These are phyloP conservation scores for Pelargonium cotyledonis DNA, from an alignment of 441 rosid genomes.

Conservation along the genomic window DNA sequence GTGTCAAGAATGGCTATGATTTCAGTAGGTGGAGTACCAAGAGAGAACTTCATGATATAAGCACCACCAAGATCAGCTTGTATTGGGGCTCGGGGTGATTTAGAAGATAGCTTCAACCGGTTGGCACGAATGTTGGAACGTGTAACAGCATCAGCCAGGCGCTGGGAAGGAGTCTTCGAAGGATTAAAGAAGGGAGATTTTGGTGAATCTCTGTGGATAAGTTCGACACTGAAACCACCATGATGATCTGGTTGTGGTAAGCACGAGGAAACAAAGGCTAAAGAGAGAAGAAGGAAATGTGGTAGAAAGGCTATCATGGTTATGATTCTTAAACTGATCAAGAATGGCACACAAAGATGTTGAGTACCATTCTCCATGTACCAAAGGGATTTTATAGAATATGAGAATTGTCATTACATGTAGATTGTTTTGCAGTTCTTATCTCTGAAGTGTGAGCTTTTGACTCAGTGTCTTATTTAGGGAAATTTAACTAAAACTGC, in stretches of 20 bases:
- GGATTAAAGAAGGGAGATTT: conserved; percentile 25
- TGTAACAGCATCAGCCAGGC: conserved; percentile 15
- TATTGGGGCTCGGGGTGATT: background rate
- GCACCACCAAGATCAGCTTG: no score
- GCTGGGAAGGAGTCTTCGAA: conserved; percentile 4
- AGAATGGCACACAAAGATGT: no score
- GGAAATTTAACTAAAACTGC: no score
- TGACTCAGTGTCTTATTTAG: no score
- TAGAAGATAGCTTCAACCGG: background rate
- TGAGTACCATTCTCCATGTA: no score
- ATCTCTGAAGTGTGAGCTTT: no score
- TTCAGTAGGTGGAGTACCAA: conserved; percentile 26
- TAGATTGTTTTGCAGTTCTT: no score
- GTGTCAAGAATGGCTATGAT: conserved; percentile 28
- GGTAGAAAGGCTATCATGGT: background rate
- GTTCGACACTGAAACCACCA: conserved; percentile 19
- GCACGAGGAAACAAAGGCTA: background rate
- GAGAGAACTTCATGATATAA: conserved; percentile 27
- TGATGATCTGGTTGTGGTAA: background rate
- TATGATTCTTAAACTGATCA: background rate
- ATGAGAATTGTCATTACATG: no score
- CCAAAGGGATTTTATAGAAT: no score
- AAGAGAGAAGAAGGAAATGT: background rate
- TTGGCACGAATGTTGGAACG: conserved; percentile 17
- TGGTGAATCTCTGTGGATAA: conserved; percentile 23